Percentiles rank a stretch among this genome's conserved stretches.
phyloP scores from a whole-genome alignment of 208 protist species.

The Perkinsela sp. region DNA sequence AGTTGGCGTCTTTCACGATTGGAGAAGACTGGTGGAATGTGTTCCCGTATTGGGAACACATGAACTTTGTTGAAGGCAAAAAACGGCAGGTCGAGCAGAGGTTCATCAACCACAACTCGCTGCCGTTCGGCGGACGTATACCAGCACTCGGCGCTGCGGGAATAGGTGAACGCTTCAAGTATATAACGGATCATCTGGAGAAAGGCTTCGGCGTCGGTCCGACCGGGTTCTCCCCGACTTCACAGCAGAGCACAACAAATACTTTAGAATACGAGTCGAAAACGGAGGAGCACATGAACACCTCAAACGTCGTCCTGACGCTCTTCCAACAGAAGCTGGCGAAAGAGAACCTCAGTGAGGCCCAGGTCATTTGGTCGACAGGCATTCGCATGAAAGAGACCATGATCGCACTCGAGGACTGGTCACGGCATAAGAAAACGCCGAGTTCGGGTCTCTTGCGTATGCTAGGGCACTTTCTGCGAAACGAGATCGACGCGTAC shows the following conservation, averaged over 20 bases:
- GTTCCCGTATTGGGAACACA: conserved; percentile 39
- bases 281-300: background rate
- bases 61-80: conserved; percentile 28
- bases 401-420: background rate
- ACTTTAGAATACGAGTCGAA: conserved; percentile 14
- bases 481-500: background rate
- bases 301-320: background rate
- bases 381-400: background rate
- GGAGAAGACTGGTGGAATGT: conserved; percentile 52
- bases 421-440: background rate
- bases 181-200: conserved; percentile 27
- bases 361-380: background rate
- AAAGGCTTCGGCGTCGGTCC: conserved; percentile 53
- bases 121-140: conserved; percentile 36
- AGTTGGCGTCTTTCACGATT: conserved; percentile 20
- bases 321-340: background rate
- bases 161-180: conserved; percentile 49
- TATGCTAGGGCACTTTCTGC: background rate
- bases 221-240: conserved; percentile 27
- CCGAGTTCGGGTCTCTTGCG: background rate
- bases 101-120: conserved; percentile 17
- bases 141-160: conserved; percentile 41
- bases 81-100: conserved; percentile 23
- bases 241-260: conserved; percentile 22
- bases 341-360: background rate